Percentiles rank a stretch among this genome's conserved stretches.
Evolutionary conservation across 768 basidiomycete species (phyloP).

Genomic region (Tubosaeta sp.): DNA sequence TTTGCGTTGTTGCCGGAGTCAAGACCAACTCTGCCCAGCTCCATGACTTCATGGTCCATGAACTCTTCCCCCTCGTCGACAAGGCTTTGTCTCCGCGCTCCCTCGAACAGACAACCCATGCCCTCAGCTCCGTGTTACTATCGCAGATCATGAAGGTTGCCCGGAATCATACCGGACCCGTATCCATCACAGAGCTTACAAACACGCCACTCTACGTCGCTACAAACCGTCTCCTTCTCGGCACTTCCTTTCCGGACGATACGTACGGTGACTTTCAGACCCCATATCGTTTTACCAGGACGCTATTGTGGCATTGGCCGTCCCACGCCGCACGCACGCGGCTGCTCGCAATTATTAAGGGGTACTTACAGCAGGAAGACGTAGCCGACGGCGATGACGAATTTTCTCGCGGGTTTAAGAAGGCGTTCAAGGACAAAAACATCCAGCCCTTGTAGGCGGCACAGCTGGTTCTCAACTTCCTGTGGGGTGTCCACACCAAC

Average conservation of each 20-base stretch:
- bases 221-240: constrained; percentile 18
- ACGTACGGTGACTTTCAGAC: constrained; percentile 21
- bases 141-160: constrained; percentile 9
- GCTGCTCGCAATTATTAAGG: constrained; percentile 5
- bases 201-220: constrained; percentile 15
- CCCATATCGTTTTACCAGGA: constrained; percentile 14
- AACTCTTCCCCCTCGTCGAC: constrained; percentile 22
- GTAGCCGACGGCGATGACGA: background rate
- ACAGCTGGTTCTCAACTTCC: constrained; percentile 14
- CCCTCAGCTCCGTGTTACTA: constrained; percentile 11
- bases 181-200: constrained; percentile 18
- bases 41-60: constrained; percentile 14
- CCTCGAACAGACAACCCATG: constrained; percentile 8
- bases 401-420: constrained; percentile 13
- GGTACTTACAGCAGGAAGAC: constrained; percentile 13
- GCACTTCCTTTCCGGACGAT: constrained; percentile 13
- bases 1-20: constrained; percentile 12
- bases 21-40: constrained; percentile 3
- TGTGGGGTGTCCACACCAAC: constrained; percentile 23
- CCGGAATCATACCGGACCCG: background rate
- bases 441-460: constrained; percentile 18
- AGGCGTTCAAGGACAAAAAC: constrained; percentile 14
- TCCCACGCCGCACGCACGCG: constrained; percentile 14
- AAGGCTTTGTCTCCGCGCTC: constrained; percentile 11
- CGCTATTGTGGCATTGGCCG: constrained; percentile 9